phyloP scores from a whole-genome alignment of 345 rosid genomes.

The Pseudoturritis turrita region DNA sequence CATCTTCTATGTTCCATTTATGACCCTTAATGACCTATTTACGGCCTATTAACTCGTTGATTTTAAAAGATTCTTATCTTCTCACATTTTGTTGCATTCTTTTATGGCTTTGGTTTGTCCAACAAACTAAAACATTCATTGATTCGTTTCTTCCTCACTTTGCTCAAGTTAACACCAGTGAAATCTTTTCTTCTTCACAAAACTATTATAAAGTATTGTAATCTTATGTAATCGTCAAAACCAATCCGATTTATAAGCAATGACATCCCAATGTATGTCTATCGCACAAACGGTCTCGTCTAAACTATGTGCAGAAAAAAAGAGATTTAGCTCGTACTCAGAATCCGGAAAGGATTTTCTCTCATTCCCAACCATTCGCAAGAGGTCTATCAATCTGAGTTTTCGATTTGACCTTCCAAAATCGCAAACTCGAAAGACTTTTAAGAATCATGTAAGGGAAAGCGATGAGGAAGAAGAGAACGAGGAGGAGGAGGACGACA shows the following conservation, averaged over 20 bases:
- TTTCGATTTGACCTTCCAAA: neutral
- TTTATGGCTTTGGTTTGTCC: constrained; percentile 19
- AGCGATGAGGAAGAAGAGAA: neutral
- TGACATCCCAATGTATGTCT: constrained; percentile 9
- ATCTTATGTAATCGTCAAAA: constrained; percentile 5
- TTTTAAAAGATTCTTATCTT: constrained; percentile 12
- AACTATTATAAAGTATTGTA: neutral
- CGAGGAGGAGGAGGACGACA: neutral
- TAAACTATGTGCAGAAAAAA: neutral
- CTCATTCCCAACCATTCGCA: neutral
- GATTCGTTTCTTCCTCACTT: constrained; percentile 25
- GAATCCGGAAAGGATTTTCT: neutral
- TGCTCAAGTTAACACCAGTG: neutral
- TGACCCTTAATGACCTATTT: neutral
- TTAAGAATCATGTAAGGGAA: constrained; percentile 3
- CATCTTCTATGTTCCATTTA: neutral
- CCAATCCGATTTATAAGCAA: neutral
- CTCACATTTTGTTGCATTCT: neutral
- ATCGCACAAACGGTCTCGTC: neutral
- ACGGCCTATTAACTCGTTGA: neutral
- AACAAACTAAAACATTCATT: constrained; percentile 4
- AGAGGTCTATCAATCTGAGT: neutral
- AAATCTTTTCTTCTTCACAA: neutral
- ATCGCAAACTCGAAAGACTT: neutral
- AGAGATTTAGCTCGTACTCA: neutral